Evolutionary conservation across 1,284 basidiomycete species (phyloP).

Genomic region (Ustilago bromivora): DNA sequence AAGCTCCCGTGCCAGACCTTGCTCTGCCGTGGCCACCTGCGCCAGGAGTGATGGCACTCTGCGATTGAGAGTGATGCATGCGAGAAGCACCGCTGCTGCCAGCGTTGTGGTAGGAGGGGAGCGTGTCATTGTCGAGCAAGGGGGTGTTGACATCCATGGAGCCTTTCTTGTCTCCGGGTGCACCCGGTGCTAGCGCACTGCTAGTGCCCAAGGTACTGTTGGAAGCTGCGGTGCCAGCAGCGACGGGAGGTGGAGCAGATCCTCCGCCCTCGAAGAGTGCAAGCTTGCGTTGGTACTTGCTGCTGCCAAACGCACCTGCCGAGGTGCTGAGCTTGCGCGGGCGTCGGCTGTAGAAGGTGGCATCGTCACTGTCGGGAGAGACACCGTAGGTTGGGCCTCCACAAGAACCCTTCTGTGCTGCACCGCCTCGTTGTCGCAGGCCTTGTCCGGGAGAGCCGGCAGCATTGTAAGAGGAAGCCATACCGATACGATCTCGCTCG

Average conservation of each 20-base stretch:
- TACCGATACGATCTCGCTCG: conserved; percentile 60
- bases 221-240: conserved; percentile 51
- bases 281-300: conserved; percentile 80
- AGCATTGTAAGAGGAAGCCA: conserved; percentile 28
- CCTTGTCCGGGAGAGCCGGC: conserved; percentile 28
- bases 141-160: conserved; percentile 68
- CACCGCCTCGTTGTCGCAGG: conserved; percentile 34
- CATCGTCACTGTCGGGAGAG: conserved; percentile 64
- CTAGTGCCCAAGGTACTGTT: conserved; percentile 71
- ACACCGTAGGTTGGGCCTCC: conserved; percentile 48
- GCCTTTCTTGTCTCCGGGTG: conserved; percentile 10
- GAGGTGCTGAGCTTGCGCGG: conserved; percentile 56
- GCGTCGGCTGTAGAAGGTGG: conserved; percentile 66
- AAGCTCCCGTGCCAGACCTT: conserved; percentile 39
- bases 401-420: conserved; percentile 24
- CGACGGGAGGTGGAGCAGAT: conserved; percentile 57
- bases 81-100: conserved; percentile 52
- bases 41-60: conserved; percentile 26
- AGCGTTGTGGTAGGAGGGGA: conserved; percentile 65
- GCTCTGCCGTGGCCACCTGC: conserved; percentile 18
- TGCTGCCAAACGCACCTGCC: conserved; percentile 52
- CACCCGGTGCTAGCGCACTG: conserved; percentile 13
- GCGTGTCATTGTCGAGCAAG: conserved; percentile 65
- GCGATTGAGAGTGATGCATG: conserved; percentile 27
- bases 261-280: conserved; percentile 85